Conservation (phyloP, 2,329 filamentous ascomycete species). For the Aulographum hederae region DNA sequence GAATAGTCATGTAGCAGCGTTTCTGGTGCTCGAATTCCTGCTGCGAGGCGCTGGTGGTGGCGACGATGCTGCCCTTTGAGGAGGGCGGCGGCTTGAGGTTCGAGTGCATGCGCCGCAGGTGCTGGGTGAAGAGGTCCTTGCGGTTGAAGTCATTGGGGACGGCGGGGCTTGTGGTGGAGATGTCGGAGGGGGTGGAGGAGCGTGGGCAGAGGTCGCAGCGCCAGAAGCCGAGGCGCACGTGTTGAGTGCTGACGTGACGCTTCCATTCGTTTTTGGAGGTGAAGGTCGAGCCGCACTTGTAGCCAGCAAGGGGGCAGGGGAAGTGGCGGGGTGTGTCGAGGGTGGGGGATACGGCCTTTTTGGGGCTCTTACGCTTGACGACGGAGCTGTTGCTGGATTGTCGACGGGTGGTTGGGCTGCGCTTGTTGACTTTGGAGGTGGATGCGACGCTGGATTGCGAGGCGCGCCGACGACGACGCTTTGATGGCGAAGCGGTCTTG, state of each 20-base stretch:
- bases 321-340: slow-evolving; percentile 32
- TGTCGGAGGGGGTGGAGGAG: no score
- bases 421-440: slow-evolving; percentile 7
- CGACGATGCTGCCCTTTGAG: slow-evolving; percentile 14
- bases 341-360: slow-evolving; percentile 1
- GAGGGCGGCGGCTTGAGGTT: slow-evolving; percentile 20
- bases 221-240: slow-evolving; percentile 58
- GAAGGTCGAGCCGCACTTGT: slow-evolving; percentile 58
- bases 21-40: slow-evolving; percentile 29
- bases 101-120: slow-evolving; percentile 71
- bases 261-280: slow-evolving; percentile 91
- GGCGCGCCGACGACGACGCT: slow-evolving; percentile 11
- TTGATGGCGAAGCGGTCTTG: background rate
- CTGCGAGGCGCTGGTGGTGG: slow-evolving; percentile 17
- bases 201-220: slow-evolving; percentile 49
- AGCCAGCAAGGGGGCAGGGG: slow-evolving; percentile 59
- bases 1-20: slow-evolving; percentile 41
- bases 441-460: slow-evolving; percentile 11
- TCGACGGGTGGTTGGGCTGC: slow-evolving; percentile 4
- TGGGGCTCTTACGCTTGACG: slow-evolving; percentile 8
- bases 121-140: slow-evolving; percentile 82
- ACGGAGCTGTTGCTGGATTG: slow-evolving; percentile 1
- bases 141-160: slow-evolving; percentile 59
- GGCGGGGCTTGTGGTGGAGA: slow-evolving; percentile 9
- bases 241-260: slow-evolving; percentile 65